Base-by-base conservation (phyloP, 257 asterid genomes). In the Salvia miltiorrhiza region DNA sequence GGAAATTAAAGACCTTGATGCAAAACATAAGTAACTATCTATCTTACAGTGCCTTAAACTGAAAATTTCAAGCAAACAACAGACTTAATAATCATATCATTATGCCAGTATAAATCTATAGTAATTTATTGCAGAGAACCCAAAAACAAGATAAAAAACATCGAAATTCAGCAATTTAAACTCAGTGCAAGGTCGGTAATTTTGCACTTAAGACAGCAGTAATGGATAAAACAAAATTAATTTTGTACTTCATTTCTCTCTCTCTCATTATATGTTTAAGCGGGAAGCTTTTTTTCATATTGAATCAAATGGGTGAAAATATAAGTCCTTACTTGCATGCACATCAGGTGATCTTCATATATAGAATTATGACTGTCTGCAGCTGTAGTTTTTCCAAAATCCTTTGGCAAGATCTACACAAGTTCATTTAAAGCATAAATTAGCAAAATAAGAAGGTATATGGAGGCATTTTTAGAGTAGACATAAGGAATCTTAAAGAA, bases 291-390 rank as follows among this genome's bases (percentile, higher is more conserved):
- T 28, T 23, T n/a, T 11, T n/a, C 14, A 43, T 61, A 30, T 33
- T 28, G 23, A 57, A 59, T 16, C 47, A 54, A 63, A 58, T 53
- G 44, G 52, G 52, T 5, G 10, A 55, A 1, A 19, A 64, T 26
- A 24, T n/a, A 63, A 14, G 24, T 7, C 41, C 86, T 37, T 80
- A 88, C 96, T 67, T 82, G 86, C 76, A 67, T 56, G 66, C 93
- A 84, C 82, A 75, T 78, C 23, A 9, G 73, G 73, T 53, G 89
- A 81, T 86, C 91, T 80, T 84, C 74, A 13, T 50, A 62, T 5
- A 78, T 65, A 68, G 83, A 80, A 81, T 39, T 40, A 37, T 40
- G 9, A 33, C 57, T 72, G 64, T 70, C 85, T 50, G 72, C 74
- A 28, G 71, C 74, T 23, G 14, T 69, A 14, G 33, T 49, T 54